A percentile compares a stretch with the other conserved stretches of the same genome.
Evolutionary conservation across 2,329 filamentous ascomycete genomes (phyloP).

Genomic region (Apiospora phragmitis): DNA sequence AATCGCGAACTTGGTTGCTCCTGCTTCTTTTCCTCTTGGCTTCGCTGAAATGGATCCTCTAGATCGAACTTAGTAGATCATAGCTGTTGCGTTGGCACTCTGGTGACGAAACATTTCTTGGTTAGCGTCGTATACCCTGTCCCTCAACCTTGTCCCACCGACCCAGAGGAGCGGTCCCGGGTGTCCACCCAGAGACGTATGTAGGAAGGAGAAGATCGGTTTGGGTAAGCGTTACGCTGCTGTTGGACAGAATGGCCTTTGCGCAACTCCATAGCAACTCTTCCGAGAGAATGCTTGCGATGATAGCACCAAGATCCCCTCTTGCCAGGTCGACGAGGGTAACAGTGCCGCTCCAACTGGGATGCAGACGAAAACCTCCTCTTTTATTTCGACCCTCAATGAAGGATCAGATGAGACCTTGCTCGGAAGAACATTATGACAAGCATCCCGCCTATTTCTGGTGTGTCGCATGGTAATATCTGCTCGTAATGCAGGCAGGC

Average conservation of each 20-base stretch:
- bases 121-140: conserved; percentile 4
- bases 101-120: conserved; percentile 24
- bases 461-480: not conserved
- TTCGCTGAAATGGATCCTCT: not conserved
- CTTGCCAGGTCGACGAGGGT: not conserved
- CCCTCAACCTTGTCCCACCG: not conserved
- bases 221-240: not conserved
- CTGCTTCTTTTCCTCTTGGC: not conserved
- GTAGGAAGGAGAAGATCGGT: not conserved
- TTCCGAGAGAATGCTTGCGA: not conserved
- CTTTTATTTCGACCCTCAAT: not conserved
- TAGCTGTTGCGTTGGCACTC: conserved; percentile 24
- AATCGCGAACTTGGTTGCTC: not conserved
- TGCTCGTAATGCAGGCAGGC: not conserved
- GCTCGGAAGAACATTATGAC: not conserved
- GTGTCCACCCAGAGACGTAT: not conserved
- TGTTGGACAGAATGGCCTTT: not conserved
- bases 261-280: not conserved
- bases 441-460: not conserved
- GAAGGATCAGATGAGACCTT: not conserved
- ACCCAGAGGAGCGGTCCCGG: conserved; percentile 1
- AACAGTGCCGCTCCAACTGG: not conserved
- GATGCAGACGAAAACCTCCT: not conserved
- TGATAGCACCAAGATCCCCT: not conserved
- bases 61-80: conserved; percentile 2